Conservation (phyloP, 2,329 filamentous ascomycete genomes). For the Xylaria multiplex region DNA sequence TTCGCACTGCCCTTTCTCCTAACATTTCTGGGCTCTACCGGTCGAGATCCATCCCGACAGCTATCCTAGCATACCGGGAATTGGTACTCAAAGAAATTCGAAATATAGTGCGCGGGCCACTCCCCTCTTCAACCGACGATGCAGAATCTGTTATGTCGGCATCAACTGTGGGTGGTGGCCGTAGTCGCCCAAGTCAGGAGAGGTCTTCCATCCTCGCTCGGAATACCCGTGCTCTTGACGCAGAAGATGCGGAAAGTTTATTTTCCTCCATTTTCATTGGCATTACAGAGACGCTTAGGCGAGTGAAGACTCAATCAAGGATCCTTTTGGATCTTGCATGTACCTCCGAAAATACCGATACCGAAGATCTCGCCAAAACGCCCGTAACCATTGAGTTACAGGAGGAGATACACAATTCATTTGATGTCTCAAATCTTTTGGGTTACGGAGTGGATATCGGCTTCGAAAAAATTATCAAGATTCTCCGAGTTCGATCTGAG, state of each 20-base stretch:
- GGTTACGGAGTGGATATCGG: conserved; percentile 83
- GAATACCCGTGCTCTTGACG: conserved; percentile 83
- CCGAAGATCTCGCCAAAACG: neutral
- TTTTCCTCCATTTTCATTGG: conserved; percentile 84
- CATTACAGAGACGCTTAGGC: conserved; percentile 84
- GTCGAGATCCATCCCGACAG: conserved; percentile 79
- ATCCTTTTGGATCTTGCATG: conserved; percentile 92
- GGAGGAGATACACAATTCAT: conserved; percentile 73
- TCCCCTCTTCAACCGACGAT: conserved; percentile 93
- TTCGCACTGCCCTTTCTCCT: conserved; percentile 75
- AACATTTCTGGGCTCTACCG: conserved; percentile 80
- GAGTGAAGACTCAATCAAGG: conserved; percentile 90
- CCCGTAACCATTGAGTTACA: conserved; percentile 63
- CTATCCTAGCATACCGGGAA: conserved; percentile 83
- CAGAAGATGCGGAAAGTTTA: conserved; percentile 84
- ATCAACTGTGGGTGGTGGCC: conserved; percentile 75
- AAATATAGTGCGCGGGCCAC: conserved; percentile 79
- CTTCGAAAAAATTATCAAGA: conserved; percentile 77
- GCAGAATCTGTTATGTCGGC: conserved; percentile 86
- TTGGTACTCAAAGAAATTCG: conserved; percentile 86
- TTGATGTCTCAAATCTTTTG: conserved; percentile 80
- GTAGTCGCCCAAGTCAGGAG: conserved; percentile 78
- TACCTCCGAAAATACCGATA: conserved; percentile 61
- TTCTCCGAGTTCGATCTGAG: conserved; percentile 79
- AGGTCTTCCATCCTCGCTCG: conserved; percentile 87